Base-by-base conservation (phyloP, 2,329 filamentous ascomycete species). In the Trematosphaeria pertusa region DNA sequence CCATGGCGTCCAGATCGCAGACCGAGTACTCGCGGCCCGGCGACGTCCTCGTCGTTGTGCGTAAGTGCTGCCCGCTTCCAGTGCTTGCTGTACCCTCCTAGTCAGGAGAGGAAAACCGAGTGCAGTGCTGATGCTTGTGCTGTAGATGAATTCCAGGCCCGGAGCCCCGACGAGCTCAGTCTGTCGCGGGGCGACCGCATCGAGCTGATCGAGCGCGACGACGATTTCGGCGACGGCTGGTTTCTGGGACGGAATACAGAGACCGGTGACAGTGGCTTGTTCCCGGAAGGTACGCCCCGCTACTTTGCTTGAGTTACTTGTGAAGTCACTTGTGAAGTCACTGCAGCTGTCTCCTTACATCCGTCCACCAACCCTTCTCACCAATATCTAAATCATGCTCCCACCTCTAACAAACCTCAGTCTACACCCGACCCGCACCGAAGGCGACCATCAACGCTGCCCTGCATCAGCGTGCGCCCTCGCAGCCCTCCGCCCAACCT, bases 91-190 rank as follows among this genome's bases (percentile, higher is more conserved):
- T 22, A 5, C 19, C 15, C 38, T 42, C 33, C 37, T 17, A 26
- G 28, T 42, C 28, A 32, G 15, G 22, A 20, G 21, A 26, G 35
- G n/a, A 17, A 6, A 12, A 15, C 21, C 11, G 19, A 14, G 34
- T 19, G 4, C 4, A 9, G 31, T 14, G 50, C 56, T 59, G 48
- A 59, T 45, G 31, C 37, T 10, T 20, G 33, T 21, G 5, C 31
- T 43, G 37, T 59, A 96, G 91, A 99, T 75, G 91, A 97, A 74
- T 97, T 99, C 72, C 79, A 86, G 60, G 92, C 93, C 47, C 86
- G 94, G 59, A 95, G 91, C 72, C 88, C 89, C 47, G 94, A 99
- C 75, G 94, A 99, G 79, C 81, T 99, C 66, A 95, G 85, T 61
- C 80, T 99, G 57, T 79, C 84, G 44, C 95, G 95, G 67, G 92